phyloP scores from a whole-genome alignment of 1,284 basidiomycete species.

The Ustilago shanxiensis region DNA sequence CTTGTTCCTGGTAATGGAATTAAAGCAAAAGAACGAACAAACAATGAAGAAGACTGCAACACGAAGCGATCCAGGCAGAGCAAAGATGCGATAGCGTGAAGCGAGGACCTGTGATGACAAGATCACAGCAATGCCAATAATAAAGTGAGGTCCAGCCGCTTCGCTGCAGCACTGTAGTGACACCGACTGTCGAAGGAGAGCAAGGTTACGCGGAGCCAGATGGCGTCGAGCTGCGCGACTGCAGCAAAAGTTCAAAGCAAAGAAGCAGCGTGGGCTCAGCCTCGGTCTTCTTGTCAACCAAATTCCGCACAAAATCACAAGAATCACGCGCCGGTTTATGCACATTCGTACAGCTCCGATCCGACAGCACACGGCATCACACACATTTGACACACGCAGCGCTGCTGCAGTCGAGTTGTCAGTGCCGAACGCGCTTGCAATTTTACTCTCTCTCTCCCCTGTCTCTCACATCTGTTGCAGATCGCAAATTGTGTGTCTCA shows the following conservation, averaged over 20 bases:
- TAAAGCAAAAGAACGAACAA: background rate
- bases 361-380: constrained; percentile 16
- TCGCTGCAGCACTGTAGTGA: too few relatives aligned
- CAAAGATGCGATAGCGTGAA: too few relatives aligned
- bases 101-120: too few relatives aligned
- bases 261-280: background rate
- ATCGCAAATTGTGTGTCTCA: constrained; percentile 7
- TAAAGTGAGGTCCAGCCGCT: too few relatives aligned
- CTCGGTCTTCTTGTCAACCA: background rate
- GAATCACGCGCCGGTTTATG: constrained; percentile 12
- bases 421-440: background rate
- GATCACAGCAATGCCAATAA: too few relatives aligned
- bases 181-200: too few relatives aligned
- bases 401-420: background rate
- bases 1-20: background rate
- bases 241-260: background rate
- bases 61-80: too few relatives aligned
- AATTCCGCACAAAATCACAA: too few relatives aligned
- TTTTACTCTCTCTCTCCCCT: background rate
- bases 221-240: background rate
- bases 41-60: too few relatives aligned
- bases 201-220: too few relatives aligned
- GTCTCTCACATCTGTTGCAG: constrained; percentile 1
- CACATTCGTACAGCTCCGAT: constrained; percentile 21
- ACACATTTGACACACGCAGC: too few relatives aligned